Conservation (phyloP, 2,329 filamentous ascomycete species). For the Colletotrichum siamense region DNA sequence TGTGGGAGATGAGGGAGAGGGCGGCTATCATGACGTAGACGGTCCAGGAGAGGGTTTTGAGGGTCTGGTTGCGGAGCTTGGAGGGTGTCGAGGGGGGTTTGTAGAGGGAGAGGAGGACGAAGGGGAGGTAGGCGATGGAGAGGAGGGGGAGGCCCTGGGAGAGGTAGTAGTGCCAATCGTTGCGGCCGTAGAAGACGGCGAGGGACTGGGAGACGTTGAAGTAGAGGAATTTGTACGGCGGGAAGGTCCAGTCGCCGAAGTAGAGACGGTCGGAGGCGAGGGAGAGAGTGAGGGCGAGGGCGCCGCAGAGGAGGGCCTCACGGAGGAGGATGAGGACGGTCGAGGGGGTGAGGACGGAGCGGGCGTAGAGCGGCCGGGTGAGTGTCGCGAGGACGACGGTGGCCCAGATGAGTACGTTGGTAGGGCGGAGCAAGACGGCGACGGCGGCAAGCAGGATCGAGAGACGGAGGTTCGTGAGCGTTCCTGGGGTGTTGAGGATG, state of each 20-base stretch:
- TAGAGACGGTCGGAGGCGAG: slow-evolving; percentile 75
- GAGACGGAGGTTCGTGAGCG: slow-evolving; percentile 46
- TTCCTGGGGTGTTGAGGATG: slow-evolving; percentile 29
- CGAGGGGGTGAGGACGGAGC: slow-evolving; percentile 48
- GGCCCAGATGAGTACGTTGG: slow-evolving; percentile 87
- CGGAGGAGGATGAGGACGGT: slow-evolving; percentile 59
- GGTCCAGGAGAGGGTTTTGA: slow-evolving; percentile 57
- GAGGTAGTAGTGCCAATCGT: slow-evolving; percentile 92
- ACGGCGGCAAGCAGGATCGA: slow-evolving; percentile 79
- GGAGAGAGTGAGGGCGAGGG: slow-evolving; percentile 67
- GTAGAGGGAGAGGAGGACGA: slow-evolving; percentile 71
- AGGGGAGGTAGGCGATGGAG: slow-evolving; percentile 83
- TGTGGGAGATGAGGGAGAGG: slow-evolving; percentile 86
- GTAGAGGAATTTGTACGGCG: slow-evolving; percentile 83
- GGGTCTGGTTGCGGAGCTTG: slow-evolving; percentile 35
- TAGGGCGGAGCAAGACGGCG: slow-evolving; percentile 87
- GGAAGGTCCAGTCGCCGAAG: slow-evolving; percentile 87
- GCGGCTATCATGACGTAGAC: slow-evolving; percentile 63
- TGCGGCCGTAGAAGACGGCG: slow-evolving; percentile 90
- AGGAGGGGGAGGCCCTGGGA: slow-evolving; percentile 89
- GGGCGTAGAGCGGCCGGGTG: slow-evolving; percentile 39
- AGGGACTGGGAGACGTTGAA: slow-evolving; percentile 91
- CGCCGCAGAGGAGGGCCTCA: slow-evolving; percentile 70
- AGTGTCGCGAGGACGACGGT: slow-evolving; percentile 60
- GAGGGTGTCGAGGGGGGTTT: slow-evolving; percentile 42